Base-by-base conservation (phyloP, 192 early-diverging fungal genomes). In the Coemansia sp. region DNA sequence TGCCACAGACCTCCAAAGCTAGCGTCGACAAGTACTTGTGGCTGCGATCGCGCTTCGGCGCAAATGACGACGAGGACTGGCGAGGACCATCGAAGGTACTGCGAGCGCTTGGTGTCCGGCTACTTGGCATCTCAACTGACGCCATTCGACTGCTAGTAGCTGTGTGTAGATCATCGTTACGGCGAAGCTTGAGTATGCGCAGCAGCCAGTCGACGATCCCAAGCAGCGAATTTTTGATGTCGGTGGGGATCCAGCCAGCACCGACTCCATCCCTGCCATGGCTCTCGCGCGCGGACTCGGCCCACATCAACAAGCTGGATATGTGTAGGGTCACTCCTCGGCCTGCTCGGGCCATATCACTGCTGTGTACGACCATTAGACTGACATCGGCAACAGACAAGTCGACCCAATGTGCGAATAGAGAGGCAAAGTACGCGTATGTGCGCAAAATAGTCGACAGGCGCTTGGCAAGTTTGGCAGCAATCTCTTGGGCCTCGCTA, bases 321-420 rank as follows among this genome's bases (percentile, higher is more conserved):
- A 85, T 68, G 18, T 81, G 69, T 15, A 85, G 44, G 0, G 83
- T 85, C 29, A 85, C 69, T 12, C 83, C 83, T 39, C 75, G 78
- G 3, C 83, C 79, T 27, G 78, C 69, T 7, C 75, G 78, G 24
- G 79, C 79, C 79, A 81, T 73, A 6, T 80, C 79, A 67, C 65
- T 65, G 65, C 72, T 73, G 29, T 71, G 75, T 5, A 75, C 71
- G n/a, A 72, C 71, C 66, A 75, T 80, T 16, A 84, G 27, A 33
- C 79, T 74, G 12, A 75, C 63, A 49, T 81, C 83, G 0, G 70
- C 24, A 18, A 85, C 65, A 2, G 67, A 78, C 22, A 85, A 75
- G 53, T 85, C 83, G 47, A 85, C 70, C 83, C 83, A 85, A 3
- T 61, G 79, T 1, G 83, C 74, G 68, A 85, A 78, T 60, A 80